phyloP scores from a whole-genome alignment of 257 asterid species.

The Dorcoceras hygrometricum region DNA sequence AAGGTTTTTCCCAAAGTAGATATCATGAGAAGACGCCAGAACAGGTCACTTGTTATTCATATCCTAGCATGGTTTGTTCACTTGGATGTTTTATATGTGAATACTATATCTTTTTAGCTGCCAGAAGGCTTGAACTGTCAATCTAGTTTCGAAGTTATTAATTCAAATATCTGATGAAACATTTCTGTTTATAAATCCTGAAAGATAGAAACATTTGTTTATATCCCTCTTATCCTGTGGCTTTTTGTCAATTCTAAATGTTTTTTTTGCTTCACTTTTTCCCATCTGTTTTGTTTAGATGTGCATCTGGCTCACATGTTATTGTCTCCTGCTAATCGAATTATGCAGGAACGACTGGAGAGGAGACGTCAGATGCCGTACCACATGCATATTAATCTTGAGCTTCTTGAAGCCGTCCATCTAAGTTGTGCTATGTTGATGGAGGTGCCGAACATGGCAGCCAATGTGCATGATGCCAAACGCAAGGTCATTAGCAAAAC shows the following conservation, averaged over 20 bases:
- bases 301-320: neutral
- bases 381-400: conserved; percentile 97
- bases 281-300: neutral
- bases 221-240: neutral
- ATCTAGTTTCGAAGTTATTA: neutral
- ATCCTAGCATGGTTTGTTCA: neutral
- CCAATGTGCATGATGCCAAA: conserved; percentile 72
- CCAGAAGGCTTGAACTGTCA: neutral
- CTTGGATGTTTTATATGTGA: neutral
- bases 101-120: neutral
- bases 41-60: conserved; percentile 46
- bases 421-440: conserved; percentile 85
- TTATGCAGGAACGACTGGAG: conserved; percentile 77
- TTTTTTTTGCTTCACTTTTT: neutral
- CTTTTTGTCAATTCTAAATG: neutral
- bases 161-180: neutral
- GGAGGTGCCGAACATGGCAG: conserved; percentile 98
- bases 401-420: conserved; percentile 98
- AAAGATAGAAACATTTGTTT: neutral
- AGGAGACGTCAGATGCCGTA: conserved; percentile 99
- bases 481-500: conserved; percentile 82
- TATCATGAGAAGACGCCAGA: conserved; percentile 96
- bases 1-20: conserved; percentile 91
- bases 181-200: neutral
- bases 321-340: neutral